A percentile compares a stretch with the other conserved stretches of the same genome.
Evolutionary conservation across 345 rosid species (phyloP).

Genomic region (Eutrema heterophyllum): DNA sequence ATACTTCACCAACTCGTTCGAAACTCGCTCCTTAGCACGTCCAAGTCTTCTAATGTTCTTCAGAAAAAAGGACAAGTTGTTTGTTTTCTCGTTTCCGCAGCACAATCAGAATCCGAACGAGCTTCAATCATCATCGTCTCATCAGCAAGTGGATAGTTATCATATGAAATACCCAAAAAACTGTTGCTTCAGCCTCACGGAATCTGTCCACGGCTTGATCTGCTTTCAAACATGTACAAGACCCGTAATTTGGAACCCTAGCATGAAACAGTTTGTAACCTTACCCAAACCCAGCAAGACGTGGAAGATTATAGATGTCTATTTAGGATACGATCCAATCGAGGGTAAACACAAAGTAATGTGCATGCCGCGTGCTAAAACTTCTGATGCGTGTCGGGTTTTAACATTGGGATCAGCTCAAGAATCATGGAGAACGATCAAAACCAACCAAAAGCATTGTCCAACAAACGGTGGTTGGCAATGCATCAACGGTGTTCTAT

Average conservation of each 20-base stretch:
- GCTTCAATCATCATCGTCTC: background rate
- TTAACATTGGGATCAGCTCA: slow-evolving; percentile 1
- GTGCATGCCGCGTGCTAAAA: background rate
- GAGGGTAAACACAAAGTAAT: background rate
- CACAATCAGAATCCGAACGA: background rate
- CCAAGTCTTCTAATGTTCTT: background rate
- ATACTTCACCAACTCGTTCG: background rate
- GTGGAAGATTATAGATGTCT: background rate
- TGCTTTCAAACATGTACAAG: background rate
- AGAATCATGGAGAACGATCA: background rate
- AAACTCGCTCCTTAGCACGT: background rate
- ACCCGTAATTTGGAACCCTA: background rate
- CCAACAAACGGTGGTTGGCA: too few species aligned
- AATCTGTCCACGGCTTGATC: background rate
- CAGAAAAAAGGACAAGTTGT: background rate
- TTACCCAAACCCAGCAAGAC: background rate
- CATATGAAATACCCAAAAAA: background rate
- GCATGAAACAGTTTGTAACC: background rate
- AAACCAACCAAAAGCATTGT: background rate
- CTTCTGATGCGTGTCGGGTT: background rate
- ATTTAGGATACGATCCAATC: background rate
- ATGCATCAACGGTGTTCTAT: background rate
- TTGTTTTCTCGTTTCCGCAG: background rate
- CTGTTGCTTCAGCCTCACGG: background rate
- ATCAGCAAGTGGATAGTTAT: background rate